Conservation (phyloP, 2,329 filamentous ascomycete species). For the Exophiala sp. region DNA sequence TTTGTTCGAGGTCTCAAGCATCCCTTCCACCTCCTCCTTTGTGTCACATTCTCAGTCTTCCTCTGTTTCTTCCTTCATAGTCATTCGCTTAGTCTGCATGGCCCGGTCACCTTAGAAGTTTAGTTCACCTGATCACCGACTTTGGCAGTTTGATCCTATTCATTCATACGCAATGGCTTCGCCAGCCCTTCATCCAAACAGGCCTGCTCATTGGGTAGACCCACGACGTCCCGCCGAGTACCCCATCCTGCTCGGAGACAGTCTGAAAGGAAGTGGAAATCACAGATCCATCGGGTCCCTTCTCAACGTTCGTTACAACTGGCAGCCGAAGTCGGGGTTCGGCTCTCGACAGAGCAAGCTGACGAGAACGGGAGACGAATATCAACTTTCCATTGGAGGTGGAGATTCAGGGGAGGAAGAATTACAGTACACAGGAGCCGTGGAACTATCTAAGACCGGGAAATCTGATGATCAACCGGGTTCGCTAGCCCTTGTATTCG, state of each 20-base stretch:
- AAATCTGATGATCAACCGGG: slow-evolving; percentile 29
- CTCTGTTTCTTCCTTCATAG: neutral
- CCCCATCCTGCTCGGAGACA: slow-evolving; percentile 42
- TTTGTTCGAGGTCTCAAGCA: neutral
- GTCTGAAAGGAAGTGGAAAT: slow-evolving; percentile 34
- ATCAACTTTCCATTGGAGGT: slow-evolving; percentile 15
- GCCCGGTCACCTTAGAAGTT: neutral
- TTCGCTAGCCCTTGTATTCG: slow-evolving; percentile 60
- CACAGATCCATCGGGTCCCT: slow-evolving; percentile 29
- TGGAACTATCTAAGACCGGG: neutral
- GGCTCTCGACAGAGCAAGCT: slow-evolving; percentile 16
- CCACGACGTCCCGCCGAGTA: slow-evolving; percentile 38
- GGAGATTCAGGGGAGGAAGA: slow-evolving; percentile 7
- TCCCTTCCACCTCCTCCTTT: neutral
- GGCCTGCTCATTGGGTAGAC: slow-evolving; percentile 16
- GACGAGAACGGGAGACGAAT: slow-evolving; percentile 15
- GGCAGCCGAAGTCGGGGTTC: slow-evolving; percentile 39
- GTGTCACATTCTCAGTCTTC: neutral
- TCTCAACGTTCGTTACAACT: slow-evolving; percentile 43
- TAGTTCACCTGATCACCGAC: neutral
- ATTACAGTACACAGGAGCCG: slow-evolving; percentile 13
- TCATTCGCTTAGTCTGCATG: neutral
- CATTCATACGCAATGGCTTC: slow-evolving; percentile 16
- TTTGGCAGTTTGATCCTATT: neutral
- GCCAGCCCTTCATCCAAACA: slow-evolving; percentile 18